A percentile compares a stretch with the other conserved stretches of the same genome.
phyloP scores from a whole-genome alignment of 495 filamentous ascomycete genomes.

The Penicillium riverlandense region DNA sequence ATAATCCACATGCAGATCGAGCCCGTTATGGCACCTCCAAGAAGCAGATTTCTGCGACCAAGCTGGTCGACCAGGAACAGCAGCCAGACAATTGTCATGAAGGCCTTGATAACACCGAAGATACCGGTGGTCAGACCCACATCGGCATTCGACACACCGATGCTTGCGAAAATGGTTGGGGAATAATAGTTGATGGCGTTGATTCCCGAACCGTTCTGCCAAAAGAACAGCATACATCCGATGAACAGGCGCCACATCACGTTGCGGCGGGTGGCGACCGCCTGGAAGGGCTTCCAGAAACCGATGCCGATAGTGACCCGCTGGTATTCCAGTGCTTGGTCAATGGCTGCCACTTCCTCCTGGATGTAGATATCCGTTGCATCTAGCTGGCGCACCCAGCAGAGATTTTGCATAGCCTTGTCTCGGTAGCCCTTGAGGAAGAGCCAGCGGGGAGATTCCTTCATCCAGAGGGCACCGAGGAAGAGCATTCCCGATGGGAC shows the following conservation, averaged over 20 bases:
- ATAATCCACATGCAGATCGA: conserved; percentile 69
- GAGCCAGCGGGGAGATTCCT: conserved; percentile 53
- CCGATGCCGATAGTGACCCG: conserved; percentile 48
- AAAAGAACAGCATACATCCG: conserved; percentile 59
- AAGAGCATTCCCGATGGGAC: conserved; percentile 44
- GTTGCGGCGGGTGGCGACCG: conserved; percentile 35
- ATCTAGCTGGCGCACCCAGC: conserved; percentile 56
- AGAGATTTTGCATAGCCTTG: conserved; percentile 50
- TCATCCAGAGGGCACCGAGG: conserved; percentile 39
- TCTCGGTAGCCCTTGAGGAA: conserved; percentile 40
- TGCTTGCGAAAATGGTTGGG: conserved; percentile 51
- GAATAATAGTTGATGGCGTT: conserved; percentile 64
- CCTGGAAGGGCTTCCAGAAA: conserved; percentile 62
- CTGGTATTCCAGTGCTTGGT: conserved; percentile 52
- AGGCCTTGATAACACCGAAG: conserved; percentile 46
- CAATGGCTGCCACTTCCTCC: conserved; percentile 57
- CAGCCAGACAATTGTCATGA: conserved; percentile 55
- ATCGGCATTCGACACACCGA: conserved; percentile 41
- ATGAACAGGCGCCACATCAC: conserved; percentile 59
- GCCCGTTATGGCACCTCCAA: conserved; percentile 63
- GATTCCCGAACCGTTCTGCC: conserved; percentile 60
- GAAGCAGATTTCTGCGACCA: conserved; percentile 59
- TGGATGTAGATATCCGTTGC: conserved; percentile 56
- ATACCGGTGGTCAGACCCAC: conserved; percentile 41
- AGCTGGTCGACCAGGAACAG: conserved; percentile 65